phyloP scores from a whole-genome alignment of 2,329 filamentous ascomycete species.

The Alternaria tenuissima region DNA sequence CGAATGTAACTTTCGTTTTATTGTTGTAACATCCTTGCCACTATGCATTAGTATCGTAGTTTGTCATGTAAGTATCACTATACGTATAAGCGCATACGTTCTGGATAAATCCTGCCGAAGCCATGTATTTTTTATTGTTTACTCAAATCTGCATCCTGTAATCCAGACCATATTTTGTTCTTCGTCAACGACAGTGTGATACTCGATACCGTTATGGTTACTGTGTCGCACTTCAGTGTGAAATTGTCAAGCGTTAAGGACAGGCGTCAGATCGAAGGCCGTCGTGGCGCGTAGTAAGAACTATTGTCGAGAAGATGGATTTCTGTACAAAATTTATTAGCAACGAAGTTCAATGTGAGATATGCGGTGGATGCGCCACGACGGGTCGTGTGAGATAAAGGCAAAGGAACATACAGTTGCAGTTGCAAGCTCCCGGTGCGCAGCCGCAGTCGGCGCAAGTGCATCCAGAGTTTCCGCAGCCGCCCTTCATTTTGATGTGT shows the following conservation, averaged over 20 bases:
- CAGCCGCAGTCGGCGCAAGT: conserved; percentile 47
- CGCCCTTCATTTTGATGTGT: conserved; percentile 41
- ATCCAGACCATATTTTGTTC: background rate
- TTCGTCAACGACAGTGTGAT: conserved; percentile 1
- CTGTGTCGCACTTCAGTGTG: conserved; percentile 1
- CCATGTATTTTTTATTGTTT: background rate
- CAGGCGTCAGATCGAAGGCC: conserved; percentile 8
- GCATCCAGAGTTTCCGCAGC: conserved; percentile 47
- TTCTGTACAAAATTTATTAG: background rate
- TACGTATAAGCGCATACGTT: background rate
- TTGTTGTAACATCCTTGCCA: background rate
- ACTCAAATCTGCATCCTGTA: background rate
- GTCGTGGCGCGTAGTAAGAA: background rate
- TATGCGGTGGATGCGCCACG: background rate
- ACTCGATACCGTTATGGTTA: conserved; percentile 1
- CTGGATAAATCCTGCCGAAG: background rate
- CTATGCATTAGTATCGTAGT: background rate
- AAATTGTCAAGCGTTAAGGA: conserved; percentile 8
- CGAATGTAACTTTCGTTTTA: background rate
- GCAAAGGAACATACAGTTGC: conserved; percentile 25
- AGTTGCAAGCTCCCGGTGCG: conserved; percentile 43
- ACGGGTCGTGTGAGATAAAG: background rate
- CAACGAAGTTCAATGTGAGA: background rate
- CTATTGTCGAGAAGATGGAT: background rate
- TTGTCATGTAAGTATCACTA: background rate